These are phyloP conservation scores for Austroboletus novae-zelandiae DNA, from an alignment of 1,284 basidiomycete species.

Conservation along the genomic window DNA sequence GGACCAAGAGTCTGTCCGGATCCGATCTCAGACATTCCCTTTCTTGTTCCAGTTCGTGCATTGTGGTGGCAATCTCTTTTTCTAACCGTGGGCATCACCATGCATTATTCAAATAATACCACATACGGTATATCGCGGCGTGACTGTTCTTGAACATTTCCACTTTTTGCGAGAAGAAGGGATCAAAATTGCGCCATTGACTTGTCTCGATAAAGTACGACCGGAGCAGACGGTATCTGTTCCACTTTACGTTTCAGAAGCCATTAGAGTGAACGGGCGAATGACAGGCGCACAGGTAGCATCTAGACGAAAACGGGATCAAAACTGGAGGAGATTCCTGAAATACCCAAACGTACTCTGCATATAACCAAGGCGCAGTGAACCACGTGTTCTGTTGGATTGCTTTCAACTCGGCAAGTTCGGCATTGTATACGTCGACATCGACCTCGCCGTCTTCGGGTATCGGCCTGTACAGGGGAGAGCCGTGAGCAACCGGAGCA, in stretches of 20 bases:
- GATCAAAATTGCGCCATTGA: constrained; percentile 82
- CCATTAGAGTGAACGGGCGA: background rate
- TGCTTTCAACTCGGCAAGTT: constrained; percentile 53
- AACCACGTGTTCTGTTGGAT: constrained; percentile 80
- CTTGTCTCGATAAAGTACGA: constrained; percentile 69
- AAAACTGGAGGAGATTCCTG: background rate
- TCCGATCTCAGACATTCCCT: constrained; percentile 46
- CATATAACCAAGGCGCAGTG: constrained; percentile 89
- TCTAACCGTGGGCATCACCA: background rate
- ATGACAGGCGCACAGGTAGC: constrained; percentile 52
- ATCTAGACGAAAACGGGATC: constrained; percentile 38
- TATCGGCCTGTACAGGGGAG: constrained; percentile 50
- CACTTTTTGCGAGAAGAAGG: constrained; percentile 81
- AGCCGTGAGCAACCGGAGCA: constrained; percentile 1
- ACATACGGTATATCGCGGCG: constrained; percentile 70
- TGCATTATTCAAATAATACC: background rate
- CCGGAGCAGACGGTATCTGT: constrained; percentile 82
- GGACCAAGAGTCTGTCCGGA: constrained; percentile 52
- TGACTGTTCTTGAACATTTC: constrained; percentile 83
- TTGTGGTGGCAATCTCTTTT: constrained; percentile 65
- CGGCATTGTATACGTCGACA: constrained; percentile 70
- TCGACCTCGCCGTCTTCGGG: constrained; percentile 71
- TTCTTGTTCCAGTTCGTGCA: constrained; percentile 59
- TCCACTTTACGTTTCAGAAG: background rate
- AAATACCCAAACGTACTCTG: constrained; percentile 62